phyloP scores from a whole-genome alignment of 208 protist species.

The Crithidia acanthocephali region DNA sequence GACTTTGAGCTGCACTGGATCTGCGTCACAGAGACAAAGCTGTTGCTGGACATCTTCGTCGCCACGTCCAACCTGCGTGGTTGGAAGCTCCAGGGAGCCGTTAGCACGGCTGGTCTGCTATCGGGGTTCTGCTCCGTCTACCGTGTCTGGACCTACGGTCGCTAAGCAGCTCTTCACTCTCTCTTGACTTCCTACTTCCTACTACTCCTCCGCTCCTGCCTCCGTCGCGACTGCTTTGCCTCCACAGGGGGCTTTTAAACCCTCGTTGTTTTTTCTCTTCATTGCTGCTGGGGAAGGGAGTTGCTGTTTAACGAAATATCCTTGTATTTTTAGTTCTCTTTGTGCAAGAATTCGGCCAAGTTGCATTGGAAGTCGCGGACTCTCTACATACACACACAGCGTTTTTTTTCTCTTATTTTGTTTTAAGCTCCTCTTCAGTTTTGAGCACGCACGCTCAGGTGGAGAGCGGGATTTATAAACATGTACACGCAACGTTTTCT shows the following conservation, averaged over 20 bases:
- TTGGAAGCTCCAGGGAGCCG: constrained; percentile 71
- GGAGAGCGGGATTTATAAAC: too few relatives aligned
- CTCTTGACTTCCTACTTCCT: neutral
- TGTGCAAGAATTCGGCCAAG: too few relatives aligned
- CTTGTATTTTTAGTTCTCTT: too few relatives aligned
- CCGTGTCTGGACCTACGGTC: constrained; percentile 91
- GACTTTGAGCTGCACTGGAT: constrained; percentile 93
- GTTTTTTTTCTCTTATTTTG: too few relatives aligned
- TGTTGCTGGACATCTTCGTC: constrained; percentile 90
- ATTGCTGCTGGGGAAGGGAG: too few relatives aligned
- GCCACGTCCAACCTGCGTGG: constrained; percentile 58
- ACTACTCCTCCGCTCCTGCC: neutral
- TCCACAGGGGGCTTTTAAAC: neutral
- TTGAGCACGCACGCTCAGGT: too few relatives aligned
- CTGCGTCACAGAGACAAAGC: constrained; percentile 87
- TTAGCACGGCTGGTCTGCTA: constrained; percentile 81
- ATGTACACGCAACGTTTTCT: too few relatives aligned
- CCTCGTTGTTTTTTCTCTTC: neutral
- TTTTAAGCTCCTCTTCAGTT: too few relatives aligned
- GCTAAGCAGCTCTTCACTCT: constrained; percentile 50
- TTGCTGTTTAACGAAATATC: too few relatives aligned
- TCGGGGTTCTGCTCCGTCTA: constrained; percentile 91
- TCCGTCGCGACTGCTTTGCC: neutral
- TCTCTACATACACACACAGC: too few relatives aligned
- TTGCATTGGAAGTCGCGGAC: too few relatives aligned